Percentiles rank a stretch among this genome's conserved stretches.
These are phyloP conservation scores for Clarkia xantiana DNA, from an alignment of 345 rosid genomes.

Conservation along the genomic window DNA sequence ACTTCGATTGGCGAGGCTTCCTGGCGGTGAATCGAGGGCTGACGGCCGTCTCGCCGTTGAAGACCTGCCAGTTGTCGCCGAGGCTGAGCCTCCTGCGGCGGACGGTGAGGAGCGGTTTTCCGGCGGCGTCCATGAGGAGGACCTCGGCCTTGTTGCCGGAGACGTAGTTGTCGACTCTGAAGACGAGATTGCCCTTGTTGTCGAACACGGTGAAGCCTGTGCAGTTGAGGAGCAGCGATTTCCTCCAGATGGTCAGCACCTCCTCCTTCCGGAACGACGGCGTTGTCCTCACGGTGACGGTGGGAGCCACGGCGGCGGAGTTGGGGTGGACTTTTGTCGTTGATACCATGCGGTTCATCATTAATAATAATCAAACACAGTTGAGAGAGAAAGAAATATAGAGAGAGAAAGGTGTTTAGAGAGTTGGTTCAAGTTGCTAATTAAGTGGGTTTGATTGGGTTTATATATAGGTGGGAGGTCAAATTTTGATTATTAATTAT, in stretches of 20 bases:
- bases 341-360: neutral
- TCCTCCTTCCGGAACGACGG: constrained; percentile 10
- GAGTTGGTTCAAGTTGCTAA: too few relatives aligned
- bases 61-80: constrained; percentile 67
- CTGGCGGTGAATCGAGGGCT: constrained; percentile 41
- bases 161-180: constrained; percentile 81
- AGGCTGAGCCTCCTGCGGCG: constrained; percentile 86
- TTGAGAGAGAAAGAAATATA: too few relatives aligned
- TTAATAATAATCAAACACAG: too few relatives aligned
- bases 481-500: too few relatives aligned
- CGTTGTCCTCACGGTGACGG: constrained; percentile 6
- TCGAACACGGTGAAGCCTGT: constrained; percentile 88
- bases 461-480: too few relatives aligned
- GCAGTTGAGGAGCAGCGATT: constrained; percentile 85
- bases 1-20: constrained; percentile 39
- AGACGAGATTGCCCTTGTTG: constrained; percentile 54
- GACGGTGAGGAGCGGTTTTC: constrained; percentile 78
- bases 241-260: constrained; percentile 75
- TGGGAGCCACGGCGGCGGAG: constrained; percentile 7
- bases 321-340: constrained; percentile 80
- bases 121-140: constrained; percentile 84
- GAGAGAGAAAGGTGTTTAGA: too few relatives aligned
- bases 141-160: constrained; percentile 38
- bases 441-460: too few relatives aligned
- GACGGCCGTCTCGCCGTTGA: constrained; percentile 52